phyloP scores from a whole-genome alignment of 1,284 basidiomycete species.

The Phellinidium pouzarii region DNA sequence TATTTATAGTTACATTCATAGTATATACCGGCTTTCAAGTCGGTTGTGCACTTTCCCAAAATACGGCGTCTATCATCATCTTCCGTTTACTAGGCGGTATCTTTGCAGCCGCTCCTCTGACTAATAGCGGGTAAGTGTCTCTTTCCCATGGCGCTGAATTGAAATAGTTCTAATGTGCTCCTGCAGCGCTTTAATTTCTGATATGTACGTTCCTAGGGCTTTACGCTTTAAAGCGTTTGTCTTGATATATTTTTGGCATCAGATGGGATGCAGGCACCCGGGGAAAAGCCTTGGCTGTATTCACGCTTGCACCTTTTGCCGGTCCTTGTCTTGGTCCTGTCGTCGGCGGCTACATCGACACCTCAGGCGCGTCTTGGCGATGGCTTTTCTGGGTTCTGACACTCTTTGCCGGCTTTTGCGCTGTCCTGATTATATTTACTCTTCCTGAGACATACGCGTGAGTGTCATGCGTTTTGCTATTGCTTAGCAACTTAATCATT shows the following conservation, averaged over 20 bases:
- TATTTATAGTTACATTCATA: constrained; percentile 44
- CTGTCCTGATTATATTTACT: constrained; percentile 35
- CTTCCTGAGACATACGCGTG: constrained; percentile 40
- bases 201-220: constrained; percentile 24
- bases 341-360: constrained; percentile 42
- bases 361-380: constrained; percentile 35
- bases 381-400: constrained; percentile 46
- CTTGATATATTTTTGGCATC: background rate
- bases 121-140: constrained; percentile 44
- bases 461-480: constrained; percentile 30
- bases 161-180: background rate
- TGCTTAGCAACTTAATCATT: background rate
- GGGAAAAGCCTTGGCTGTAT: constrained; percentile 48
- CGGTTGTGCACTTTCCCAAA: constrained; percentile 54
- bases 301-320: constrained; percentile 46
- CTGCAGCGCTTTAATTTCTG: constrained; percentile 38
- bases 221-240: constrained; percentile 31
- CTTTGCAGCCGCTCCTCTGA: constrained; percentile 44
- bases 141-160: background rate
- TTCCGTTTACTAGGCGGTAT: constrained; percentile 65
- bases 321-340: constrained; percentile 39
- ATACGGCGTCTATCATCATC: constrained; percentile 53
- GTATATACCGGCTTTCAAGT: constrained; percentile 45
- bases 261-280: constrained; percentile 45
- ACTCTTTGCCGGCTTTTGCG: constrained; percentile 39